A percentile compares a stretch with the other conserved stretches of the same genome.
phyloP scores from a whole-genome alignment of 2,329 filamentous ascomycete species.

The Macroventuria anomochaeta region DNA sequence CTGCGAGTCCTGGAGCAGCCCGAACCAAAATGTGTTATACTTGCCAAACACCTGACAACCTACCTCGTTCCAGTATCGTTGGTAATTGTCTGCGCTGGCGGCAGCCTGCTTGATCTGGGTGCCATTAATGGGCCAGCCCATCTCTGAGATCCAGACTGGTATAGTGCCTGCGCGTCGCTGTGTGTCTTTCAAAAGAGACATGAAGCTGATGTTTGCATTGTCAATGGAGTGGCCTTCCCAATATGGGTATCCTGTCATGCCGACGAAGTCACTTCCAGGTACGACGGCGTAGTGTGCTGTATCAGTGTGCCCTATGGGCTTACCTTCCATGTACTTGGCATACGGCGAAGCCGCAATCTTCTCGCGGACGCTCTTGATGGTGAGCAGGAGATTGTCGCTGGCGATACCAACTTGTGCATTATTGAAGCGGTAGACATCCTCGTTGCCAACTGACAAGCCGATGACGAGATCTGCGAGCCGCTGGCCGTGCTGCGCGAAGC shows the following conservation, averaged over 20 bases:
- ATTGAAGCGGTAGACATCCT: slow-evolving; percentile 65
- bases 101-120: slow-evolving; percentile 16
- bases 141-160: slow-evolving; percentile 46
- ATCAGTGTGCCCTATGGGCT: slow-evolving; percentile 52
- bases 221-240: slow-evolving; percentile 43
- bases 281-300: slow-evolving; percentile 33
- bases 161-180: slow-evolving; percentile 29
- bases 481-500: slow-evolving; percentile 41
- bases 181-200: slow-evolving; percentile 26
- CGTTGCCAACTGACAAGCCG: slow-evolving; percentile 45
- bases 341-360: slow-evolving; percentile 66
- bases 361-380: slow-evolving; percentile 48
- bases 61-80: slow-evolving; percentile 40
- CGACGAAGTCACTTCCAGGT: slow-evolving; percentile 42
- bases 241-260: slow-evolving; percentile 45
- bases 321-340: slow-evolving; percentile 47
- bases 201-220: slow-evolving; percentile 48
- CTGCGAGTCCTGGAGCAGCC: slow-evolving; percentile 35
- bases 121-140: slow-evolving; percentile 40
- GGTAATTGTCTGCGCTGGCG: slow-evolving; percentile 30
- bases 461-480: slow-evolving; percentile 60
- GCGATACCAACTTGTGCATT: slow-evolving; percentile 66
- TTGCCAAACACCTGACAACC: slow-evolving; percentile 40
- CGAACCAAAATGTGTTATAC: slow-evolving; percentile 45
- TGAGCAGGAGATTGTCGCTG: slow-evolving; percentile 66